phyloP scores from a whole-genome alignment of 2,329 filamentous ascomycete genomes.

The Dendryphion nanum region DNA sequence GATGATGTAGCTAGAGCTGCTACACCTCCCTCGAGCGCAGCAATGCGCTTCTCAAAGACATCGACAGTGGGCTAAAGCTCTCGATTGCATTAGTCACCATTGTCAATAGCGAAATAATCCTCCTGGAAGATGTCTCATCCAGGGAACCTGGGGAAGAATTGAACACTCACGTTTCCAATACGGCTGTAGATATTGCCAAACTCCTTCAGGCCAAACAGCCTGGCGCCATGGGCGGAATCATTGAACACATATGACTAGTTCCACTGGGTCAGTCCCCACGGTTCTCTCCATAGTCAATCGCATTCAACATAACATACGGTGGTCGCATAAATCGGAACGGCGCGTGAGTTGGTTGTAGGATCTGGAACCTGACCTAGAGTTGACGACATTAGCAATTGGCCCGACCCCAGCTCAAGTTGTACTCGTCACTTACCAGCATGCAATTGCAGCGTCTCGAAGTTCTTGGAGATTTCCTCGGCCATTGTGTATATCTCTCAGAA shows the following conservation, averaged over 20 bases:
- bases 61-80: constrained; percentile 74
- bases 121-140: background rate
- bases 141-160: background rate
- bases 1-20: constrained; percentile 82
- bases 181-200: constrained; percentile 97
- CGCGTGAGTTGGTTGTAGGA: constrained; percentile 77
- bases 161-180: constrained; percentile 78
- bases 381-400: background rate
- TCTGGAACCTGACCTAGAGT: constrained; percentile 71
- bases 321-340: constrained; percentile 93
- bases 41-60: constrained; percentile 94
- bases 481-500: constrained; percentile 11
- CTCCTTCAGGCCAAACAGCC: constrained; percentile 95
- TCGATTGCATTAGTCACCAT: constrained; percentile 3
- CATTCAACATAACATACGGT: constrained; percentile 52
- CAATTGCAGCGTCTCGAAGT: constrained; percentile 53
- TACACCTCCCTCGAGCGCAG: constrained; percentile 89
- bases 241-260: constrained; percentile 84
- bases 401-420: background rate
- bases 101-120: background rate
- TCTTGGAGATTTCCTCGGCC: constrained; percentile 42
- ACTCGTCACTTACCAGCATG: constrained; percentile 48
- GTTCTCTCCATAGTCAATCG: background rate
- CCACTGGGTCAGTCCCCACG: background rate
- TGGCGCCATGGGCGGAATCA: constrained; percentile 91